These are phyloP conservation scores for Fusarium drepaniforme DNA, from an alignment of 2,329 filamentous ascomycete species.

Conservation along the genomic window DNA sequence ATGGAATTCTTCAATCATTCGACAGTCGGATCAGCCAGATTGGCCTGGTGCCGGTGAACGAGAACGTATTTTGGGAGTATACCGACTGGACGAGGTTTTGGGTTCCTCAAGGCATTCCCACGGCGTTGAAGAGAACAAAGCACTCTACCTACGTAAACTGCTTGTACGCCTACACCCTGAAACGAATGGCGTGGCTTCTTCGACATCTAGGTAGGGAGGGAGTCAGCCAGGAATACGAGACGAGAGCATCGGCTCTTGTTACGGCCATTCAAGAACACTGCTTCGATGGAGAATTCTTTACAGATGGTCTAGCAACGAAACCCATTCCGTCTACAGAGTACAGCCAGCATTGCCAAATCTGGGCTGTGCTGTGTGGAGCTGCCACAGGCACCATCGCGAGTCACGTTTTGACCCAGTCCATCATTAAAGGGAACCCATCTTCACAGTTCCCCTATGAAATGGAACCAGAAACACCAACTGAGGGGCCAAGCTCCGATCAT, in stretches of 20 bases:
- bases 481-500: too few relatives aligned
- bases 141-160: neutral
- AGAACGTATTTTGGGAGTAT: neutral
- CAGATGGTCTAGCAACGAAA: neutral
- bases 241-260: neutral
- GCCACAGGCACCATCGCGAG: too few relatives aligned
- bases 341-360: neutral
- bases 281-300: neutral
- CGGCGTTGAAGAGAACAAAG: neutral
- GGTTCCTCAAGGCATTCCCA: neutral
- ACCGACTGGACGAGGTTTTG: neutral
- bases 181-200: neutral
- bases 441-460: constrained; percentile 4
- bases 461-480: too few relatives aligned
- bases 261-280: neutral
- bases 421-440: neutral
- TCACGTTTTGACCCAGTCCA: neutral
- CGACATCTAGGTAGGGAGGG: neutral
- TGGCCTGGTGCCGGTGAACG: neutral
- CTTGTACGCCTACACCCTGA: neutral
- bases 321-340: neutral
- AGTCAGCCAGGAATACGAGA: neutral
- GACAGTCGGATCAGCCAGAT: neutral
- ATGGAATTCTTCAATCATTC: neutral
- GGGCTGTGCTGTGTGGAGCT: neutral